Base-by-base conservation (phyloP, 169 alveolate genomes). In the Cryptosporidium andersoni region DNA sequence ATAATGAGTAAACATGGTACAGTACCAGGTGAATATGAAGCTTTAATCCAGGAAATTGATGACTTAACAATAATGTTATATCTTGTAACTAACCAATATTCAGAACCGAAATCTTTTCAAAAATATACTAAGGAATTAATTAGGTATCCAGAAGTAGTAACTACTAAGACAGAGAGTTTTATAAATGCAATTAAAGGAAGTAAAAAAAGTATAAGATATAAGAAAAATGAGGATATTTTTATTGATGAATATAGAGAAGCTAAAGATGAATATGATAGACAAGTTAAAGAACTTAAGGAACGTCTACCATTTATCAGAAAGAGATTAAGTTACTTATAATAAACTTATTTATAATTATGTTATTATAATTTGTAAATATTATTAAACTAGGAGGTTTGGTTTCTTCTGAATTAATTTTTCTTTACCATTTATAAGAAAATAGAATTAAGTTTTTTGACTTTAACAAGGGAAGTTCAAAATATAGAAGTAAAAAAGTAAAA, bases 91-190 rank as follows among this genome's bases (percentile, higher is more conserved):
- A 74, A 74, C 42, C 74, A 74, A 34, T 74, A 58, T 58, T 68
- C 85, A 40, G 40, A 48, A 1, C 55, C 47, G 9, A 74, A 42
- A 8, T 43, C 25, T 3, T 74, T 40, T 43, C 52, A 60, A 16
- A 58, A 36, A 14, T 47, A 42, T 60, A 68, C 68, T 43, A 74
- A 58, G 63, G 85, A 74, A 43, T 58, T 74, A 9, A 39, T 74
- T 36, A 74, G 85, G 43, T 74, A 47, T 51, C 85, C 85, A 2
- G 85, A 74, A 48, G 85, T 74, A 14, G 85, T 74, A 16, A 47
- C 85, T 42, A 34, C 68, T 58, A 66, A 66, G 36, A 68, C 74
- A 14, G 74, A 74, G 25, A 74, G 47, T 47, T 49, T 74, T 25
- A 12, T 74, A 8, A 58, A 66, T 7, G 60, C 60, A 45, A 58